A percentile compares a stretch with the other conserved stretches of the same genome.
Evolutionary conservation across 805 yeast genomes (phyloP).

Genomic region (Schizosaccharomyces osmophilus): DNA sequence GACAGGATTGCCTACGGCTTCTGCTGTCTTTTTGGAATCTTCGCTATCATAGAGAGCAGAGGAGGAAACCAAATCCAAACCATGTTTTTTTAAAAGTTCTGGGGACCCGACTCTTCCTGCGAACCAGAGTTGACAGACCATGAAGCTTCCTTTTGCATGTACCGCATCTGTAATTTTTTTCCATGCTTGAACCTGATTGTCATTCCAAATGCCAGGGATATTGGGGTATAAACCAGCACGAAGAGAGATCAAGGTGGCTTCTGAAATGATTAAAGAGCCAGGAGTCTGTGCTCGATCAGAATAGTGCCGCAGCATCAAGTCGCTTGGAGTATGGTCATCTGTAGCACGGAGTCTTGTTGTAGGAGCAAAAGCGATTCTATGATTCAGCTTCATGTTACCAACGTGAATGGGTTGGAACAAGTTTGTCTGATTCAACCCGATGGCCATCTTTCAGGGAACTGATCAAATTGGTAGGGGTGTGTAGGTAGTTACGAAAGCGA

Average conservation of each 20-base stretch:
- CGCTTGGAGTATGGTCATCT: conserved; percentile 10
- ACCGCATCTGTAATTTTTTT: conserved; percentile 21
- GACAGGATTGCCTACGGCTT: no score
- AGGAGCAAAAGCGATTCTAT: conserved; percentile 25
- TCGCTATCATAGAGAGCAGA: no score
- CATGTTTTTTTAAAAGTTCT: no score
- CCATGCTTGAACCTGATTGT: conserved; percentile 76
- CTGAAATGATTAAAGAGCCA: conserved; percentile 34
- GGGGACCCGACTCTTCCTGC: conserved; percentile 18
- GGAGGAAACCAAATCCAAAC: no score
- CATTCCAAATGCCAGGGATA: conserved; percentile 28
- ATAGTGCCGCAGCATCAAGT: conserved; percentile 27
- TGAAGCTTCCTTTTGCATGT: conserved; percentile 20
- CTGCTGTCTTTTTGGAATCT: no score
- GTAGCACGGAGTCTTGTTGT: conserved; percentile 17
- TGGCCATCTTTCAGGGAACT: no score
- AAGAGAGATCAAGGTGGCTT: conserved; percentile 22
- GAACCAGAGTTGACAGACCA: conserved; percentile 23
- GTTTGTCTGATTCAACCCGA: no score
- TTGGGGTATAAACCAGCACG: conserved; percentile 15
- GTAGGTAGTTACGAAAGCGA: no score
- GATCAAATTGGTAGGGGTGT: no score
- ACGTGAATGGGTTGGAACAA: no score
- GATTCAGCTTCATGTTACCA: conserved; percentile 7
- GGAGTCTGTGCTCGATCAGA: conserved; percentile 25